Evolutionary conservation across 2,329 filamentous ascomycete genomes (phyloP).

Genomic region (Aspergillus bombycis): DNA sequence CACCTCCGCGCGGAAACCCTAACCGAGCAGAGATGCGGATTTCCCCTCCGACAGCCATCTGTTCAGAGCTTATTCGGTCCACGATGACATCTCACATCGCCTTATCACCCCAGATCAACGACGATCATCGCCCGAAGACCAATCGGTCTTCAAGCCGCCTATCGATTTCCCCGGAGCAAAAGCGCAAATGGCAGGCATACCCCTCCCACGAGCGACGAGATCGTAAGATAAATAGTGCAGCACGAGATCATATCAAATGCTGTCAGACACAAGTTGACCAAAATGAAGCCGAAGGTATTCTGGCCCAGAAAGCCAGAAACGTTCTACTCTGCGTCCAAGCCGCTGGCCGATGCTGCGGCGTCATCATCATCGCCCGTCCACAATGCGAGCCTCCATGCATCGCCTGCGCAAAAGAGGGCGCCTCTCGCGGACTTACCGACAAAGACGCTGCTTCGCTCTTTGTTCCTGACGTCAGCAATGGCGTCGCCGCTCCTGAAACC

Average conservation of each 20-base stretch:
- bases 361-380: conserved; percentile 14
- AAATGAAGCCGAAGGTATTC: conserved; percentile 7
- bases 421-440: conserved; percentile 24
- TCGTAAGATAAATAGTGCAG: conserved; percentile 6
- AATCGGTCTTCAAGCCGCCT: conserved; percentile 13
- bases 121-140: conserved; percentile 3
- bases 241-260: not conserved
- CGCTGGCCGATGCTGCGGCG: not conserved
- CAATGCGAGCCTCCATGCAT: conserved; percentile 3
- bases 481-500: conserved; percentile 23
- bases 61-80: not conserved
- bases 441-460: conserved; percentile 20
- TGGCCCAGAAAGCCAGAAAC: conserved; percentile 9
- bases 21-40: conserved; percentile 10
- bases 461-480: conserved; percentile 25
- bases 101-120: not conserved
- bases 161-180: not conserved
- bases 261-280: not conserved
- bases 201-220: conserved; percentile 1
- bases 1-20: conserved; percentile 9
- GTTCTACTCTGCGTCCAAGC: not conserved
- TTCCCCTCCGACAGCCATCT: conserved; percentile 7
- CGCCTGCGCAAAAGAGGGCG: conserved; percentile 38
- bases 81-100: not conserved
- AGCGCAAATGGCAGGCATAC: not conserved